These are phyloP conservation scores for Gilbertella persicaria DNA, from an alignment of 371 early-diverging fungal species.

Conservation along the genomic window DNA sequence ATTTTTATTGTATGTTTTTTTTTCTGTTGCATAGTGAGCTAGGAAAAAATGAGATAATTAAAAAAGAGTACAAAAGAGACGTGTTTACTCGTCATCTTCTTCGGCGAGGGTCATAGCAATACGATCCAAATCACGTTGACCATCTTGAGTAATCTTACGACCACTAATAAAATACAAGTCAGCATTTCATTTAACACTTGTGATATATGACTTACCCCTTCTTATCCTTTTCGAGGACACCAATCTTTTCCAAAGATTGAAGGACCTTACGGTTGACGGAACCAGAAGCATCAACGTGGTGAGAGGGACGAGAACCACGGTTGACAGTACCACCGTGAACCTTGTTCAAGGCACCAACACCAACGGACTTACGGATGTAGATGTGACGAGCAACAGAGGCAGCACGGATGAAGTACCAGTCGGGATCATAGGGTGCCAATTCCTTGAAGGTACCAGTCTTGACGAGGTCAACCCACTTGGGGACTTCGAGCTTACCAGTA, in stretches of 20 bases:
- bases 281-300: constrained; percentile 88
- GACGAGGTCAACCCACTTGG: constrained; percentile 98
- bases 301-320: constrained; percentile 94
- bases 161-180: constrained; percentile 5
- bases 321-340: constrained; percentile 90
- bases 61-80: constrained; percentile 10
- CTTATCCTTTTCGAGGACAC: constrained; percentile 91
- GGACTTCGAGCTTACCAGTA: constrained; percentile 97
- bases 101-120: constrained; percentile 54
- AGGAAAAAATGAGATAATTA: too few relatives aligned
- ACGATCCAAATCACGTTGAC: constrained; percentile 84
- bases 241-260: constrained; percentile 97
- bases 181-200: too few relatives aligned
- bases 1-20: too few relatives aligned
- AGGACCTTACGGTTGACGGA: constrained; percentile 94
- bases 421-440: constrained; percentile 95
- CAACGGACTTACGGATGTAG: constrained; percentile 94
- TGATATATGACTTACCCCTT: constrained; percentile 82
- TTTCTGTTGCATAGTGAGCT: too few relatives aligned
- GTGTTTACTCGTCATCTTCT: constrained; percentile 31
- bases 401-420: constrained; percentile 98
- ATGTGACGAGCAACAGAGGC: constrained; percentile 97
- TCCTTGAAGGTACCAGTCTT: constrained; percentile 97
- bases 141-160: constrained; percentile 55
- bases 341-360: constrained; percentile 95